A percentile compares a stretch with the other conserved stretches of the same genome.
Evolutionary conservation across 2,329 filamentous ascomycete genomes (phyloP).

Genomic region (Claviceps humidiphila): DNA sequence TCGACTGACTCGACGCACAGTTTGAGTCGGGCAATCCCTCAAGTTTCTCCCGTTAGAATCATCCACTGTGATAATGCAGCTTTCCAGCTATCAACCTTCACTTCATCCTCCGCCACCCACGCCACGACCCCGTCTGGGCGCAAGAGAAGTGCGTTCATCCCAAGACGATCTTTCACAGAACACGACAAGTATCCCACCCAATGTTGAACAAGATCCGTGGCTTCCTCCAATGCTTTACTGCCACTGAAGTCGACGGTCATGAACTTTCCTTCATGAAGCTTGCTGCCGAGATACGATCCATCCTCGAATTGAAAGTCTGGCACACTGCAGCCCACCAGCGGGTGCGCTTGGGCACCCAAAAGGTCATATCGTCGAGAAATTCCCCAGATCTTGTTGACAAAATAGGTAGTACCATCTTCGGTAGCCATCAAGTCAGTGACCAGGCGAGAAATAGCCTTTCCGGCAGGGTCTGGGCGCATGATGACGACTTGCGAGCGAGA

Average conservation of each 20-base stretch:
- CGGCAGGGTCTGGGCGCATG: constrained; percentile 15
- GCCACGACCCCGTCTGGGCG: not conserved
- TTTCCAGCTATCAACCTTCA: not conserved
- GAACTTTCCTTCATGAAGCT: constrained; percentile 11
- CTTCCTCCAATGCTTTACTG: not conserved
- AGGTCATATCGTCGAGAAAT: constrained; percentile 19
- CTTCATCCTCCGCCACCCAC: not conserved
- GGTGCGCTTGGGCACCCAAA: constrained; percentile 11
- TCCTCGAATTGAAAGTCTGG: constrained; percentile 21
- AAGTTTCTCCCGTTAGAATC: not conserved
- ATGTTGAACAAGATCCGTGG: not conserved
- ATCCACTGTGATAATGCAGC: not conserved
- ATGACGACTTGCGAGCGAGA: constrained; percentile 22
- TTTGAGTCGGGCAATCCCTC: too few species aligned
- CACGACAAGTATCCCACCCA: not conserved
- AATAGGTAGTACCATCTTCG: constrained; percentile 16
- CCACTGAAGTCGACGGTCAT: not conserved
- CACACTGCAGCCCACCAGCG: constrained; percentile 21
- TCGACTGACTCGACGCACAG: too few species aligned
- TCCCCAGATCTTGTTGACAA: constrained; percentile 21
- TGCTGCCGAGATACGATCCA: constrained; percentile 16
- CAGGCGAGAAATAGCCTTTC: constrained; percentile 13
- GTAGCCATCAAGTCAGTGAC: constrained; percentile 15
- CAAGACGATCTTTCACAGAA: not conserved
- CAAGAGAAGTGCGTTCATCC: not conserved